These are phyloP conservation scores for Arabis hirsuta DNA, from an alignment of 345 rosid species.

Conservation along the genomic window DNA sequence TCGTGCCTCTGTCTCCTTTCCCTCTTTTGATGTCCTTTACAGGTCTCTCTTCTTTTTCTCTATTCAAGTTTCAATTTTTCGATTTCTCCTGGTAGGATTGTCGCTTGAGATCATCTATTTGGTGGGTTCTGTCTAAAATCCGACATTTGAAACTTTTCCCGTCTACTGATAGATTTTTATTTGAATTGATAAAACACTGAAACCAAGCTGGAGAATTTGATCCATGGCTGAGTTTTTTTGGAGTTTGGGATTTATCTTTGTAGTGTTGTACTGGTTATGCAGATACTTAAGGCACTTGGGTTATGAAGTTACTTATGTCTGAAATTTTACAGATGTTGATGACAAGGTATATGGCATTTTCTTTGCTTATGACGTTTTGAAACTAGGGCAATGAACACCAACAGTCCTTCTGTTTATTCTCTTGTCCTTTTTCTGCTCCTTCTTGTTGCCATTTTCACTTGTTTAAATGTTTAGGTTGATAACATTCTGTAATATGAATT, in stretches of 20 bases:
- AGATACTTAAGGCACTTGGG: conserved; percentile 66
- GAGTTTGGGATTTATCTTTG: background rate
- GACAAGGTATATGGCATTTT: conserved; percentile 61
- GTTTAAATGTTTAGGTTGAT: background rate
- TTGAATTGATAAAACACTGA: no score
- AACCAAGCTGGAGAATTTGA: no score
- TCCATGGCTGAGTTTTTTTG: no score
- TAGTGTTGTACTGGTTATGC: conserved; percentile 30
- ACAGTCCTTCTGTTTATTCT: background rate
- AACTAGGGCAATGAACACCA: no score
- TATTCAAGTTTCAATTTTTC: no score
- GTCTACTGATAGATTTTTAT: background rate
- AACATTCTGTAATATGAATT: background rate
- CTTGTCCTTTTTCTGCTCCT: no score
- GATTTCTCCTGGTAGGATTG: no score
- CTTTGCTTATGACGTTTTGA: background rate
- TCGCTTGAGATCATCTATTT: background rate
- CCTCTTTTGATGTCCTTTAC: conserved; percentile 70
- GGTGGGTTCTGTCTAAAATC: no score
- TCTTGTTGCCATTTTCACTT: no score
- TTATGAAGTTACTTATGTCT: conserved; percentile 66
- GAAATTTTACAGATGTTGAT: conserved; percentile 82
- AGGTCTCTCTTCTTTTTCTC: conserved; percentile 46
- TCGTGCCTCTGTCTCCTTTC: conserved; percentile 78
- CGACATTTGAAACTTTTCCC: background rate